Percentiles rank a stretch among this genome's conserved stretches.
Evolutionary conservation across 2,329 filamentous ascomycete species (phyloP).

Genomic region (Aspergillus fructus): DNA sequence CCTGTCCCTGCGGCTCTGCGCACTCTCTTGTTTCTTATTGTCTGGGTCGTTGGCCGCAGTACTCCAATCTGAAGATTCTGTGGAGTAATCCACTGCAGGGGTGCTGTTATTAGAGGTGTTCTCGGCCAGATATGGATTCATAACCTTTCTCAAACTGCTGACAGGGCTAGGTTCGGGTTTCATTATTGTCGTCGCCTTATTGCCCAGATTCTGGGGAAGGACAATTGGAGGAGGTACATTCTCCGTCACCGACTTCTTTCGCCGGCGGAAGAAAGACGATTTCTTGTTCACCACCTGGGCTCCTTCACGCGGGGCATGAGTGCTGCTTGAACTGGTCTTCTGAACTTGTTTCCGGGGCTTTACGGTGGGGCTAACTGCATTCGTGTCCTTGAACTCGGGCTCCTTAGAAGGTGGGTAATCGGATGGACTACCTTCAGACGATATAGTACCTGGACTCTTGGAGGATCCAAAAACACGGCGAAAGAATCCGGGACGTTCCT

Average conservation of each 20-base stretch:
- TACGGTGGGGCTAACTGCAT: constrained; percentile 16
- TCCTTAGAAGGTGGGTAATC: constrained; percentile 26
- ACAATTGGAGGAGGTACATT: constrained; percentile 58
- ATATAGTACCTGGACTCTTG: constrained; percentile 48
- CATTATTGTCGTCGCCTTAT: constrained; percentile 31
- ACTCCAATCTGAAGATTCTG: constrained; percentile 24
- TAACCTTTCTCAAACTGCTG: constrained; percentile 79
- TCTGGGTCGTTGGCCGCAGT: constrained; percentile 17
- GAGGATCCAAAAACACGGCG: constrained; percentile 83
- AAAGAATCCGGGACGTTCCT: constrained; percentile 85
- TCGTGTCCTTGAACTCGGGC: constrained; percentile 25
- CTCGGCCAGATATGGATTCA: constrained; percentile 75
- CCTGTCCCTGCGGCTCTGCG: constrained; percentile 23
- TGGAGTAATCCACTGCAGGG: constrained; percentile 21
- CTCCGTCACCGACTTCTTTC: constrained; percentile 86
- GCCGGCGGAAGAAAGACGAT: constrained; percentile 88
- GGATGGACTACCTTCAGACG: constrained; percentile 20
- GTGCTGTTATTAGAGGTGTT: constrained; percentile 12
- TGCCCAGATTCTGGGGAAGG: constrained; percentile 45
- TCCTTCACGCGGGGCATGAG: constrained; percentile 32
- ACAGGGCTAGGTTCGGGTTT: constrained; percentile 59
- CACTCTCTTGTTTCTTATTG: constrained; percentile 17
- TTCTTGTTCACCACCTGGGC: constrained; percentile 77
- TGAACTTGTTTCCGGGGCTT: constrained; percentile 29
- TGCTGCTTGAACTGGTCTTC: constrained; percentile 23